A percentile compares a stretch with the other conserved stretches of the same genome.
phyloP scores from a whole-genome alignment of 192 early-diverging fungal species.

The Bifiguratus adelaidae region DNA sequence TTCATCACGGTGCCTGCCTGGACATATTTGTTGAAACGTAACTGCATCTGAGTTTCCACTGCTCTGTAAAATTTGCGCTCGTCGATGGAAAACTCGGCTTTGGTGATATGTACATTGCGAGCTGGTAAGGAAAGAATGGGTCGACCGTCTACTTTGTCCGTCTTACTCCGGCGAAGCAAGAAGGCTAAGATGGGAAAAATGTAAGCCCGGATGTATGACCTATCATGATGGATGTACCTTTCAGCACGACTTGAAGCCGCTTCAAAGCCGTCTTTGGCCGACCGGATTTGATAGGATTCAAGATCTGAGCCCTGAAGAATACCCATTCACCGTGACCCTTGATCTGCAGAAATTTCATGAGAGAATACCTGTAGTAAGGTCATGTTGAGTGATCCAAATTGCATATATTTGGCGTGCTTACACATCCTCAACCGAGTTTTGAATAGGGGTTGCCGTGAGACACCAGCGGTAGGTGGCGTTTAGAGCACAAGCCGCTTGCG shows the following conservation, averaged over 20 bases:
- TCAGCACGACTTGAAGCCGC: constrained; percentile 42
- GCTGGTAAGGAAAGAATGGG: constrained; percentile 56
- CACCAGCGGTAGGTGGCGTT: constrained; percentile 49
- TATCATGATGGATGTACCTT: constrained; percentile 5
- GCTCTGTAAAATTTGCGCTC: constrained; percentile 48
- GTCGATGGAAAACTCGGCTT: constrained; percentile 30
- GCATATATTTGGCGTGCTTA: too few species aligned
- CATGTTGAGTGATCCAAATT: background rate
- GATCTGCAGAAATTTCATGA: constrained; percentile 53
- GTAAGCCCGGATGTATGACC: background rate
- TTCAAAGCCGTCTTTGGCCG: constrained; percentile 22
- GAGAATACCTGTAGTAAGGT: constrained; percentile 24
- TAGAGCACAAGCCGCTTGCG: constrained; percentile 29
- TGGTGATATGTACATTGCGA: constrained; percentile 31
- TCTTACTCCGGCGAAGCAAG: constrained; percentile 59
- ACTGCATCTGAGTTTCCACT: constrained; percentile 17
- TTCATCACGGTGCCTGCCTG: constrained; percentile 36
- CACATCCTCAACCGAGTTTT: constrained; percentile 57
- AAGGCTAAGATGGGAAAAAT: constrained; percentile 8
- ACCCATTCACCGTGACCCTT: constrained; percentile 40
- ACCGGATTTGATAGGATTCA: constrained; percentile 16
- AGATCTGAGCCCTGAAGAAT: constrained; percentile 35
- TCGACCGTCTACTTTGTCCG: constrained; percentile 40
- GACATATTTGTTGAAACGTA: constrained; percentile 32
- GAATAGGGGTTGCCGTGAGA: constrained; percentile 42